A percentile compares a stretch with the other conserved stretches of the same genome.
Evolutionary conservation across 768 basidiomycete genomes (phyloP).

Genomic region (Boletellus ananas): DNA sequence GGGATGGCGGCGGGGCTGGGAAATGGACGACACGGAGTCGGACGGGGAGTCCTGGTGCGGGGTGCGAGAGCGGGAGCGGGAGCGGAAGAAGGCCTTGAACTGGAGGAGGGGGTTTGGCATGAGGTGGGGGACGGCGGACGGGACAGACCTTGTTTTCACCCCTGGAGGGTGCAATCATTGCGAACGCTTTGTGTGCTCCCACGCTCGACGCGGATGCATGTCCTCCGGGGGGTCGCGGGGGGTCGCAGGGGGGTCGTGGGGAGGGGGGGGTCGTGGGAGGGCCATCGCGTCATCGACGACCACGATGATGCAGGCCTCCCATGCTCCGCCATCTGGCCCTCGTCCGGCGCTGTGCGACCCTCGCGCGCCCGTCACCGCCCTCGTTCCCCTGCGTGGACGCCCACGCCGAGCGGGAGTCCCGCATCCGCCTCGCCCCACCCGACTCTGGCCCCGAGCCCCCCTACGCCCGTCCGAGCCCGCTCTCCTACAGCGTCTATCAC

Average conservation of each 20-base stretch:
- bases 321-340: background rate
- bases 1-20: constrained; percentile 18
- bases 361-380: constrained; percentile 17
- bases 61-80: constrained; percentile 51
- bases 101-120: constrained; percentile 20
- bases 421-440: constrained; percentile 34
- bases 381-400: constrained; percentile 80
- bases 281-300: background rate
- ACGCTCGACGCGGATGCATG: no score
- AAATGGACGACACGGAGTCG: constrained; percentile 8
- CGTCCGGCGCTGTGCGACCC: background rate
- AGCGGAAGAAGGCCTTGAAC: constrained; percentile 58
- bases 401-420: constrained; percentile 66
- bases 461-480: constrained; percentile 75
- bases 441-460: constrained; percentile 76
- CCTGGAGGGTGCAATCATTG: background rate
- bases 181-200: background rate
- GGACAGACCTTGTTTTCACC: constrained; percentile 43
- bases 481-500: constrained; percentile 67
- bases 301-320: background rate
- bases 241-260: background rate
- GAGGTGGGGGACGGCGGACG: background rate
- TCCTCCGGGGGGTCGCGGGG: background rate
- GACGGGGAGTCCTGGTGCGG: constrained; percentile 1
- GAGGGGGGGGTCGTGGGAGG: background rate